Percentiles rank a stretch among this genome's conserved stretches.
Evolutionary conservation across 1,284 basidiomycete species (phyloP).

Genomic region (Ganoderma leucocontextum): DNA sequence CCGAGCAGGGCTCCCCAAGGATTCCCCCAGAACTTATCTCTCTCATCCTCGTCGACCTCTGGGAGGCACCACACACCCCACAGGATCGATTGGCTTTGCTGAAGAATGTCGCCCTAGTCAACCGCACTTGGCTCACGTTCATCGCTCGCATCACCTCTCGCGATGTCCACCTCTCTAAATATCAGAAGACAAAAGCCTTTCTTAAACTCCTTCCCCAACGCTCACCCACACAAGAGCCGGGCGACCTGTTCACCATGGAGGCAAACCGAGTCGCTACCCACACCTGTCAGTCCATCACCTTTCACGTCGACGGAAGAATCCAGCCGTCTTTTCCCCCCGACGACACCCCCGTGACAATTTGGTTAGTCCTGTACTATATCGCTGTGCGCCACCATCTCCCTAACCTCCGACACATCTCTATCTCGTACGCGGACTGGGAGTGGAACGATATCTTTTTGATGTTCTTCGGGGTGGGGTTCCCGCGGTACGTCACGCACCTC

Average conservation of each 20-base stretch:
- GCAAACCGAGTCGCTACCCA: constrained; percentile 34
- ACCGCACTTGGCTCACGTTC: constrained; percentile 39
- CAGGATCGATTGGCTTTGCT: constrained; percentile 44
- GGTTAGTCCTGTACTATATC: constrained; percentile 39
- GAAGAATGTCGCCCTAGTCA: constrained; percentile 43
- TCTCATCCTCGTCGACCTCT: constrained; percentile 44
- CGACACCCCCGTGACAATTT: constrained; percentile 33
- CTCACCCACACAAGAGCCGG: constrained; percentile 1
- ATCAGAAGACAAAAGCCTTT: constrained; percentile 38
- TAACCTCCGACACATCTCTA: constrained; percentile 43
- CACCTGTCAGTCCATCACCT: constrained; percentile 41
- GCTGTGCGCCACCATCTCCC: constrained; percentile 42
- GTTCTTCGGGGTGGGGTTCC: constrained; percentile 42
- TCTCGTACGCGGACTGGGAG: constrained; percentile 46
- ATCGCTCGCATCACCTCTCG: constrained; percentile 43
- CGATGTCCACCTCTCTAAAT: constrained; percentile 45
- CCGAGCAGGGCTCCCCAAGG: constrained; percentile 16
- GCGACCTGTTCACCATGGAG: constrained; percentile 27
- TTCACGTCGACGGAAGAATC: constrained; percentile 38
- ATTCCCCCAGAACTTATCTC: constrained; percentile 49
- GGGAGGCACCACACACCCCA: constrained; percentile 41
- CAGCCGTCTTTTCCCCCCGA: background rate
- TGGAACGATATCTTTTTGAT: constrained; percentile 48
- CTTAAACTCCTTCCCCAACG: constrained; percentile 37
- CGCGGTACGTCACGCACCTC: constrained; percentile 43